Evolutionary conservation across 352 stramenopile genomes (phyloP).

Genomic region (Globisporangium cederbergense): DNA sequence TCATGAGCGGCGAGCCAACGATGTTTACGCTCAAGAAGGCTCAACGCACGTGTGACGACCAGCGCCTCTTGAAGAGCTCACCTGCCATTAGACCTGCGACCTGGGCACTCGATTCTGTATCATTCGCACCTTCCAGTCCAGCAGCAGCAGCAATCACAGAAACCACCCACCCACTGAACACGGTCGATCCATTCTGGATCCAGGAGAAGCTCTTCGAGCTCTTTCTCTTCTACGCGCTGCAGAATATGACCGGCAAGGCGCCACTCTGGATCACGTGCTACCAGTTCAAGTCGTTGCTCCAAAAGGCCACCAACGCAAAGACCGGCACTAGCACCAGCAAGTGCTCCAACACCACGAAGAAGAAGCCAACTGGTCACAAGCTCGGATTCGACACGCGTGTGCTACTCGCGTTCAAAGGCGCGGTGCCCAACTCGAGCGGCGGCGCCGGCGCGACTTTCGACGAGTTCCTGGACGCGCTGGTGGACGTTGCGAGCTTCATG

Average conservation of each 20-base stretch:
- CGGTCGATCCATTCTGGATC: slow-evolving; percentile 44
- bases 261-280: slow-evolving; percentile 45
- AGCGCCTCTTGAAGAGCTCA: neutral
- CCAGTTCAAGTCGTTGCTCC: slow-evolving; percentile 62
- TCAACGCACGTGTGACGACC: neutral
- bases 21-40: slow-evolving; percentile 21
- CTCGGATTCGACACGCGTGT: slow-evolving; percentile 42
- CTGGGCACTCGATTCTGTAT: neutral
- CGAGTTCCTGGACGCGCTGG: slow-evolving; percentile 57
- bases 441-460: slow-evolving; percentile 37
- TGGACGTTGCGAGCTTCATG: slow-evolving; percentile 44
- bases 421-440: slow-evolving; percentile 20
- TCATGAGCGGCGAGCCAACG: slow-evolving; percentile 2
- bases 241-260: slow-evolving; percentile 41
- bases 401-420: slow-evolving; percentile 31
- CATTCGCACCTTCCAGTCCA: neutral
- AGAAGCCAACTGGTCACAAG: slow-evolving; percentile 17
- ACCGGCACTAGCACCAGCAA: neutral
- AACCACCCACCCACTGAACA: neutral
- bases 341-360: neutral
- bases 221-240: slow-evolving; percentile 56
- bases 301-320: slow-evolving; percentile 27
- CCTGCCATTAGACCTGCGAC: neutral
- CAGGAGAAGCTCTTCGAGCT: slow-evolving; percentile 63
- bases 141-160: neutral